Percentiles rank a stretch among this genome's conserved stretches.
These are phyloP conservation scores for Neurospora sp. DNA, from an alignment of 495 filamentous ascomycete species.

Conservation along the genomic window DNA sequence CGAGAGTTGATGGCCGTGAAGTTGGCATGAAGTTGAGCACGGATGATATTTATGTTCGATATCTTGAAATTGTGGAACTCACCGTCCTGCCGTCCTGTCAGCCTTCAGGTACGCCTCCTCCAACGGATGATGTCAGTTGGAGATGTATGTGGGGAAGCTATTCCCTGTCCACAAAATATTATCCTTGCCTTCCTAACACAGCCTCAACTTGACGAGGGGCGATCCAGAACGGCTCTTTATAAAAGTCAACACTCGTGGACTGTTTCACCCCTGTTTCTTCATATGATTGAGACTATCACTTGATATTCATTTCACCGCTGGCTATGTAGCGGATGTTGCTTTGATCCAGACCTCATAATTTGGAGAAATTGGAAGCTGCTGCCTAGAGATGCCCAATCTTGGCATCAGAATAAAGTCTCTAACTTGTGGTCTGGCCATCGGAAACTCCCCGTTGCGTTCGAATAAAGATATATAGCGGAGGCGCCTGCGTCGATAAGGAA, in stretches of 20 bases:
- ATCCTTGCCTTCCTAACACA: not conserved
- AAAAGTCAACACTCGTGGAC: not conserved
- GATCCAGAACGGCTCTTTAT: too few relatives aligned
- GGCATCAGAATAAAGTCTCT: not conserved
- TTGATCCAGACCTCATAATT: not conserved
- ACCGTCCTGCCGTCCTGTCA: not conserved
- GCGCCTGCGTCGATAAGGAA: not conserved
- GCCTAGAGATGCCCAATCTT: not conserved
- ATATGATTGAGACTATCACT: not conserved
- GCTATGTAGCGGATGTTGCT: not conserved
- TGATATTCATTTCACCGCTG: not conserved
- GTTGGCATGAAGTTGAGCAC: not conserved
- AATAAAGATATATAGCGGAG: not conserved
- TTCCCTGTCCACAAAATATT: not conserved
- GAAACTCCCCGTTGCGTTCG: not conserved
- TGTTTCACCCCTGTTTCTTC: not conserved
- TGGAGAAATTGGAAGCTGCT: not conserved
- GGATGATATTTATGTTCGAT: not conserved
- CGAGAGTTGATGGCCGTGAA: not conserved
- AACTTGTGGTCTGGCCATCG: not conserved
- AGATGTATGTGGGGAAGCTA: not conserved
- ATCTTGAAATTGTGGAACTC: not conserved
- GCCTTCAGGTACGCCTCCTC: not conserved
- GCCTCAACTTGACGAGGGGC: not conserved
- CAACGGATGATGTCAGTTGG: not conserved